Percentiles rank a stretch among this genome's conserved stretches.
Conservation (phyloP, 768 basidiomycete genomes). For the Chalciporus sphaerocephalus region DNA sequence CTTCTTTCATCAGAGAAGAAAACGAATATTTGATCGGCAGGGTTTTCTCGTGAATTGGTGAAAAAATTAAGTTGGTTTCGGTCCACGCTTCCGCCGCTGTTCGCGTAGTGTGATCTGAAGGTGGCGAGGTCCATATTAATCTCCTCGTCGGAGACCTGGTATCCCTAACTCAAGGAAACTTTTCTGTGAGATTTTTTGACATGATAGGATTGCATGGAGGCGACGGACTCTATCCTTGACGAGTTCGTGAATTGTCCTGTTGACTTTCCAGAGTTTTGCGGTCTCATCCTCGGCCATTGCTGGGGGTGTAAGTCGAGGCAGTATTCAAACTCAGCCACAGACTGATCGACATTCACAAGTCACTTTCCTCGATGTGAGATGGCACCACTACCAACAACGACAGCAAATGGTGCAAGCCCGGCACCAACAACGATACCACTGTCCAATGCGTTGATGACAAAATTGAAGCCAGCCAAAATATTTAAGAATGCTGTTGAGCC, state of each 20-base stretch:
- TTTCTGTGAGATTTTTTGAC: slow-evolving; percentile 15
- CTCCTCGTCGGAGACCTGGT: slow-evolving; percentile 91
- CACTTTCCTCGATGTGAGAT: slow-evolving; percentile 27
- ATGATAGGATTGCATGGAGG: slow-evolving; percentile 8
- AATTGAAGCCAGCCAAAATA: slow-evolving; percentile 85
- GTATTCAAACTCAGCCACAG: slow-evolving; percentile 56
- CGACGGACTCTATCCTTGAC: slow-evolving; percentile 81
- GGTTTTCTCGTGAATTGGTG: slow-evolving; percentile 65
- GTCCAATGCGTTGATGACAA: slow-evolving; percentile 49
- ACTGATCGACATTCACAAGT: slow-evolving; percentile 2
- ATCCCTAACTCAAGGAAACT: slow-evolving; percentile 56
- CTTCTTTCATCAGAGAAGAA: slow-evolving; percentile 95
- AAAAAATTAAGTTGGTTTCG: slow-evolving; percentile 89
- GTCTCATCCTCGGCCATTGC: slow-evolving; percentile 77
- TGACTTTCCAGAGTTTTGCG: slow-evolving; percentile 92
- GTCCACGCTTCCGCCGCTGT: slow-evolving; percentile 72
- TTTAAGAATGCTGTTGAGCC: slow-evolving; percentile 76
- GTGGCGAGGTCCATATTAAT: slow-evolving; percentile 79
- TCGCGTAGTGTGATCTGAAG: slow-evolving; percentile 73
- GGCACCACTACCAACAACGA: slow-evolving; percentile 40
- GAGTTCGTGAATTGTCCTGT: slow-evolving; percentile 93
- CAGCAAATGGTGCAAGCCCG: slow-evolving; percentile 29
- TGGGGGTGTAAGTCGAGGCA: slow-evolving; percentile 23
- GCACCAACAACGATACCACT: slow-evolving; percentile 39
- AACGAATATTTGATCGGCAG: slow-evolving; percentile 80